Conservation (phyloP, 2,329 filamentous ascomycete genomes). For the Beauveria asiatica region DNA sequence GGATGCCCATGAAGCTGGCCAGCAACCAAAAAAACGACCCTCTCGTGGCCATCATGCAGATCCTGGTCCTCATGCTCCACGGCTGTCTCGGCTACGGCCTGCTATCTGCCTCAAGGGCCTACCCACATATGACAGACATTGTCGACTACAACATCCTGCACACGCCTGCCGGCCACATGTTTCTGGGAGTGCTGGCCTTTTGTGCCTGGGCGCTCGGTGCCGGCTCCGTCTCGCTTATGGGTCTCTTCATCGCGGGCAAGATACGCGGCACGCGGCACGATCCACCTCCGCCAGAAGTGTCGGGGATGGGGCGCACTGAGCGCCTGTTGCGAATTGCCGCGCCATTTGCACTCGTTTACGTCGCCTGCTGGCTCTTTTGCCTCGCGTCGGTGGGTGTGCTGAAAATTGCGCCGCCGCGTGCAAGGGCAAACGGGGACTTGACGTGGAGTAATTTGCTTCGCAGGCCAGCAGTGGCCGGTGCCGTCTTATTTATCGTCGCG, state of each 20-base stretch:
- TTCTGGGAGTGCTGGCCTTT: not conserved
- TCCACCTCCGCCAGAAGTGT: not conserved
- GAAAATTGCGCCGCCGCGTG: not conserved
- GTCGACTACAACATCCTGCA: not conserved
- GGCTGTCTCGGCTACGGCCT: not conserved
- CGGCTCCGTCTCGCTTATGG: not conserved
- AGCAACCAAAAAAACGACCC: not conserved
- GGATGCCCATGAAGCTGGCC: constrained; percentile 1
- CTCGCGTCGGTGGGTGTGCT: not conserved
- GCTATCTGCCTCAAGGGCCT: not conserved
- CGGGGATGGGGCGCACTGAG: not conserved
- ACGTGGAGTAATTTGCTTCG: not conserved
- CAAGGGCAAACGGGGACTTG: not conserved
- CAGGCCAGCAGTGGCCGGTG: not conserved
- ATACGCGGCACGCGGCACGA: not conserved
- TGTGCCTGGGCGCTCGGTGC: not conserved
- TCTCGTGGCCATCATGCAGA: not conserved
- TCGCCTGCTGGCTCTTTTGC: not conserved
- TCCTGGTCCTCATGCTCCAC: not conserved
- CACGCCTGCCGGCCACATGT: not conserved
- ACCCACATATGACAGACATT: not conserved
- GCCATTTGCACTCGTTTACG: not conserved
- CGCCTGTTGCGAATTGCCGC: not conserved
- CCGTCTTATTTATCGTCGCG: not conserved
- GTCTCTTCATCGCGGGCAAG: not conserved